Evolutionary conservation across 805 yeast species (phyloP), one percentile per base, ranked within the genome.

Genomic region (Lachancea sp.): DNA sequence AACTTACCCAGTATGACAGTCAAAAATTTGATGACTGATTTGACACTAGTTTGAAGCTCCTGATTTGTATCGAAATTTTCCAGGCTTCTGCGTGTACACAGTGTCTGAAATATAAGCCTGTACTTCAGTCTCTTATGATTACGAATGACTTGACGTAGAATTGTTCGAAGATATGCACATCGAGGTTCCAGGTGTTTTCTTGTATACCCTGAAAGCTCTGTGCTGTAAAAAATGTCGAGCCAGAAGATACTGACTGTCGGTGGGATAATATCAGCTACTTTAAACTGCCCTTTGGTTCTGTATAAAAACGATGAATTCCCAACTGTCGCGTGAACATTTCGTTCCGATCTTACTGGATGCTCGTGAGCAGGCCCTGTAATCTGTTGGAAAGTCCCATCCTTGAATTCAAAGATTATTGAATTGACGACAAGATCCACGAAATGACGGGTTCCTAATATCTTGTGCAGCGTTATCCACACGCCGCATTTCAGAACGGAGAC

Each of bases 1-100:
- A 82, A 50, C 41, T 69, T 71, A 11, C 72, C 74, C 3, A 78
- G 44, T 0, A 80, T 42, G 0, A 67, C 55, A 1, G 73, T 49
- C 1, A 75, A 54, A 51, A 79, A 77, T 36, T 57, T 63, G 0
- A 72, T 51, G 0, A 83, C 78, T 0, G 49, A 35, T 10, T 50
- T 48, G 8, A 62, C 54, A 0, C 64, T 51, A 0, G 73, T 60
- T 1, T 69, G 60, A 18, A 60, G 43, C 0, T 63, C 65, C 7
- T 71, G 49, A 39, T 72, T 67, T 26, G 60, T 53, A 2, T 46
- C 39, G 16, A 22, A 12, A 8, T 19, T 29, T 7, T 38, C 18
- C 10, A 25, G 15, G 11, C 17, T 11, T 3, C 31, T 29, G 20
- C 15, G 34, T 8, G 55, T 54, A 44, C 57, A 51, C 2, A 52